A percentile compares a stretch with the other conserved stretches of the same genome.
Evolutionary conservation across 108 stramenopile species (phyloP).

Genomic region (Phaeodactylum tricornutum): DNA sequence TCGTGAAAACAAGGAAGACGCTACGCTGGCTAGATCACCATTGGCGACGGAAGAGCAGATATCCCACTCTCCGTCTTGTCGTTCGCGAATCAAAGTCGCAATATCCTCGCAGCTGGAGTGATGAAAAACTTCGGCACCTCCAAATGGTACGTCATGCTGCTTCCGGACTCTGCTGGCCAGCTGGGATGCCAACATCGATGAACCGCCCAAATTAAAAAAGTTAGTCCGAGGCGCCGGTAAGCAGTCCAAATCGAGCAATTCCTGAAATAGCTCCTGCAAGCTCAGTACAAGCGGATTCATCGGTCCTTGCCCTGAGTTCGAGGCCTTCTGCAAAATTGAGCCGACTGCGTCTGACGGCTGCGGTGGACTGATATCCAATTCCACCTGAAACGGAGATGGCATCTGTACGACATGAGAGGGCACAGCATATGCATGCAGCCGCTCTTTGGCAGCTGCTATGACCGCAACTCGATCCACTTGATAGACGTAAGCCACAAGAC

Average conservation of each 20-base stretch:
- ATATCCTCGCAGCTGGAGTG: conserved; percentile 28
- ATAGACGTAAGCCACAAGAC: conserved; percentile 25
- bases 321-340: conserved; percentile 14
- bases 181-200: conserved; percentile 43
- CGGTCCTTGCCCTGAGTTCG: conserved; percentile 3
- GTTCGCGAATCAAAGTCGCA: conserved; percentile 23
- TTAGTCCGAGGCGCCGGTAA: conserved; percentile 30
- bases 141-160: conserved; percentile 18
- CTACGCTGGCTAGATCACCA: neutral
- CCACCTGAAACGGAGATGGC: neutral
- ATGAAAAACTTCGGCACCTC: conserved; percentile 46
- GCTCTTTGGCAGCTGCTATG: conserved; percentile 12
- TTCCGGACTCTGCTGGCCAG: conserved; percentile 42
- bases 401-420: conserved; percentile 12
- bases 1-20: neutral
- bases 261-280: conserved; percentile 32
- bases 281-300: conserved; percentile 28
- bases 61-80: conserved; percentile 7
- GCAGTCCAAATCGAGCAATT: conserved; percentile 43
- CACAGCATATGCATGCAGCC: conserved; percentile 21
- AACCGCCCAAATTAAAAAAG: conserved; percentile 51
- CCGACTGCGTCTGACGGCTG: conserved; percentile 28
- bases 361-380: conserved; percentile 1
- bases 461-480: conserved; percentile 22
- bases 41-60: neutral